A percentile compares a stretch with the other conserved stretches of the same genome.
Conservation (phyloP, 1,284 basidiomycete genomes). For the Apiotrichum veenhuisii region DNA sequence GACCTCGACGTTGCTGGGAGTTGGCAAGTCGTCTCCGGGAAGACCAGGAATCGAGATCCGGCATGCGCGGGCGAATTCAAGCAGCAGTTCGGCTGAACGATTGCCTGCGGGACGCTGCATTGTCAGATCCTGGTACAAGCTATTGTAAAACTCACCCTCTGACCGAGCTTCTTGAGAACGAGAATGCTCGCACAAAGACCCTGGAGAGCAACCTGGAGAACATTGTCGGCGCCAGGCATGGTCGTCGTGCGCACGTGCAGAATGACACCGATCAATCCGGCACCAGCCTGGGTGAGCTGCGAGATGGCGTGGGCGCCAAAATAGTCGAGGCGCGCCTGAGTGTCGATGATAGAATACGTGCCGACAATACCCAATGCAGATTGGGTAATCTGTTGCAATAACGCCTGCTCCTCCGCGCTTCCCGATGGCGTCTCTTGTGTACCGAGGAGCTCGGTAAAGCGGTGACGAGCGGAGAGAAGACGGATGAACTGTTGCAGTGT, state of each 20-base stretch:
- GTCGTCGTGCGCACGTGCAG: slow-evolving; percentile 25
- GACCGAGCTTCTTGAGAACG: slow-evolving; percentile 26
- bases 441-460: slow-evolving; percentile 26
- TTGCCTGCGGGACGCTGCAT: slow-evolving; percentile 27
- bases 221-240: slow-evolving; percentile 16
- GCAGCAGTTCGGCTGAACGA: slow-evolving; percentile 29
- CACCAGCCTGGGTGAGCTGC: slow-evolving; percentile 35
- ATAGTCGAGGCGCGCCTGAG: slow-evolving; percentile 29
- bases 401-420: slow-evolving; percentile 17
- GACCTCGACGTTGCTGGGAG: slow-evolving; percentile 24
- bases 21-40: slow-evolving; percentile 12
- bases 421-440: not conserved
- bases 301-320: slow-evolving; percentile 39
- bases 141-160: slow-evolving; percentile 1
- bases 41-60: slow-evolving; percentile 24
- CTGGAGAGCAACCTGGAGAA: slow-evolving; percentile 27
- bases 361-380: slow-evolving; percentile 33
- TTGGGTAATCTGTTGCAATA: slow-evolving; percentile 31
- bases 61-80: slow-evolving; percentile 32
- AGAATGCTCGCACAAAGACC: slow-evolving; percentile 29
- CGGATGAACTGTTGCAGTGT: slow-evolving; percentile 33
- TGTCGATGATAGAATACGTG: slow-evolving; percentile 34
- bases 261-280: slow-evolving; percentile 34
- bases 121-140: not conserved
- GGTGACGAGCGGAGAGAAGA: slow-evolving; percentile 28